phyloP scores from a whole-genome alignment of 176 grass and related monocot genomes.

The Leersia perrieri region DNA sequence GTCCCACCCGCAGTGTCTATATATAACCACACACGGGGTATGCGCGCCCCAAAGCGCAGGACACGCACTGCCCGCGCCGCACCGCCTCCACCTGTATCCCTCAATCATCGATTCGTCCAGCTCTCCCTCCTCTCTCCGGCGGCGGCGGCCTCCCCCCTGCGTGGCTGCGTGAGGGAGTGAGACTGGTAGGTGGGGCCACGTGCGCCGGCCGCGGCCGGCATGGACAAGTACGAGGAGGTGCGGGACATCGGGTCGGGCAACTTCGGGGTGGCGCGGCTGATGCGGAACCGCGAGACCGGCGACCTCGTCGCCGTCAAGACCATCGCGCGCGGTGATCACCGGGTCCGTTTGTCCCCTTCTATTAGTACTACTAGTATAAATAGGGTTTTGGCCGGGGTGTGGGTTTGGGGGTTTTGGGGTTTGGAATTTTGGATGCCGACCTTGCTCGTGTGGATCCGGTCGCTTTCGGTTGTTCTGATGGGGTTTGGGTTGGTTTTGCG shows the following conservation, averaged over 20 bases:
- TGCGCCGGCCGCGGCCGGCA: neutral
- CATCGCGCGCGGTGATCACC: slow-evolving; percentile 62
- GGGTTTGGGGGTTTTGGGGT: neutral
- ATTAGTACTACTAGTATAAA: neutral
- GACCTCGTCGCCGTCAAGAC: slow-evolving; percentile 92
- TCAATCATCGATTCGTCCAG: slow-evolving; percentile 20
- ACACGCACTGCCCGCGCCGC: too few relatives aligned
- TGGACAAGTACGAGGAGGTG: slow-evolving; percentile 90
- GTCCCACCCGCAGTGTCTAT: neutral
- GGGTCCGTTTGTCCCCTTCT: slow-evolving; percentile 41
- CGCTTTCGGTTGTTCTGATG: slow-evolving; percentile 5
- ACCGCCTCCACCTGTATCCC: slow-evolving; percentile 30
- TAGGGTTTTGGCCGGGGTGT: fast-evolving
- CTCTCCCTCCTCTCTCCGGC: neutral
- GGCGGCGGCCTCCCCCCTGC: neutral
- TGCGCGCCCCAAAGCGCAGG: slow-evolving; percentile 41
- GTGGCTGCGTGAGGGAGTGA: too few relatives aligned
- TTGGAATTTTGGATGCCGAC: neutral
- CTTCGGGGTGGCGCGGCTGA: slow-evolving; percentile 89
- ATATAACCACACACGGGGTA: slow-evolving; percentile 24
- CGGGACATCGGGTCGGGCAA: slow-evolving; percentile 86
- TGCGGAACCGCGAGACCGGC: slow-evolving; percentile 61
- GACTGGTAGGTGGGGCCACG: neutral
- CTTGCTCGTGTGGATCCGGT: neutral
- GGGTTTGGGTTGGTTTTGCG: neutral